Evolutionary conservation across 169 alveolate species (phyloP).

Genomic region (Plasmodium vivax): DNA sequence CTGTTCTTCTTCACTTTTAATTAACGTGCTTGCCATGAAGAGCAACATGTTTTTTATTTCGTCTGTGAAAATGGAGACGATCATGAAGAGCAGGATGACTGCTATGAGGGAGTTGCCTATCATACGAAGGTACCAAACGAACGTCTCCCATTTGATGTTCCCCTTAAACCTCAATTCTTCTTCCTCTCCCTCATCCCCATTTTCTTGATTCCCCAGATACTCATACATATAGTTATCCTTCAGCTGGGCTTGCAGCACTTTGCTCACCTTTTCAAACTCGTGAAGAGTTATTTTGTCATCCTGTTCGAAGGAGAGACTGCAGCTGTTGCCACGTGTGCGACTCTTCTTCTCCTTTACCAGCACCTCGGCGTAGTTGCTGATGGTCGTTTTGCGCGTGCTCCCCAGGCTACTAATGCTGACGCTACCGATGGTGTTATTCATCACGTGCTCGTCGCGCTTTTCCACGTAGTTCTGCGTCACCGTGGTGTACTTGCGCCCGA

Average conservation of each 20-base stretch:
- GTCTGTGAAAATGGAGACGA: constrained; percentile 32
- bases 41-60: constrained; percentile 54
- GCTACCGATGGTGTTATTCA: not conserved
- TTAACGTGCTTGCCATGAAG: constrained; percentile 20
- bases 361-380: constrained; percentile 6
- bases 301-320: not conserved
- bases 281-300: not conserved
- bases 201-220: not conserved
- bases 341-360: not conserved
- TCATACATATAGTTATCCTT: constrained; percentile 8
- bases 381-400: not conserved
- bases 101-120: constrained; percentile 19
- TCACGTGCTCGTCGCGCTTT: not conserved
- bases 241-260: not conserved
- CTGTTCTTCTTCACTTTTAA: constrained; percentile 1
- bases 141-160: constrained; percentile 50
- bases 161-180: constrained; percentile 11
- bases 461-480: constrained; percentile 23
- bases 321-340: not conserved
- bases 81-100: constrained; percentile 27
- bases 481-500: not conserved
- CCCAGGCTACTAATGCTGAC: not conserved
- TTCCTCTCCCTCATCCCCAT: not conserved
- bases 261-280: constrained; percentile 35
- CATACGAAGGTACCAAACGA: constrained; percentile 38